Conservation (phyloP, 805 yeast species). For the Candida gorgasii region DNA sequence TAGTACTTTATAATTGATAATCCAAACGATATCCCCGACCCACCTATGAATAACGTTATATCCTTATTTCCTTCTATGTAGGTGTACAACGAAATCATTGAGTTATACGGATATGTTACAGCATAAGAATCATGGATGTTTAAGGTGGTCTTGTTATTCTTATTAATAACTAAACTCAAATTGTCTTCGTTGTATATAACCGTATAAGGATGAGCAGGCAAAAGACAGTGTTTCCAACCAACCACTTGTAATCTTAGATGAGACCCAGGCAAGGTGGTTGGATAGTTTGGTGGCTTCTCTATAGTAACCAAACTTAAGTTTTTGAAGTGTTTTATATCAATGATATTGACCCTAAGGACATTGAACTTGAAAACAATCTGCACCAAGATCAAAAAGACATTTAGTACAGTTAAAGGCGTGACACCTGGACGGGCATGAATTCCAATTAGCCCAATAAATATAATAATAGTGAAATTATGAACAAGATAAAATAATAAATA, state of each 20-base stretch:
- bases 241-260: slow-evolving; percentile 10
- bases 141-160: slow-evolving; percentile 7
- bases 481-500: slow-evolving; percentile 57
- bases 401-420: slow-evolving; percentile 16
- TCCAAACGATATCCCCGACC: slow-evolving; percentile 17
- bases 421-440: slow-evolving; percentile 77
- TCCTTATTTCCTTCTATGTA: slow-evolving; percentile 4
- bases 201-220: slow-evolving; percentile 18
- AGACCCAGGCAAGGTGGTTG: slow-evolving; percentile 14
- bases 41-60: slow-evolving; percentile 13
- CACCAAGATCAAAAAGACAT: slow-evolving; percentile 26
- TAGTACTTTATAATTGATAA: slow-evolving; percentile 13
- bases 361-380: slow-evolving; percentile 39
- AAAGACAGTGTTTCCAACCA: slow-evolving; percentile 2
- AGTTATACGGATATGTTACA: slow-evolving; percentile 14
- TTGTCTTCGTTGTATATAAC: slow-evolving; percentile 12
- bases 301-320: slow-evolving; percentile 8
- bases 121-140: slow-evolving; percentile 5
- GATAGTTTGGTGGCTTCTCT: slow-evolving; percentile 12
- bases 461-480: slow-evolving; percentile 55
- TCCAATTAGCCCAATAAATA: slow-evolving; percentile 45
- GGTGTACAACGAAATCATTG: neutral
- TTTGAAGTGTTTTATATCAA: slow-evolving; percentile 4
- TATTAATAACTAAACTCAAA: slow-evolving; percentile 11
- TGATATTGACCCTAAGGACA: slow-evolving; percentile 1